A percentile compares a stretch with the other conserved stretches of the same genome.
phyloP scores from a whole-genome alignment of 345 rosid genomes.

The Microthlaspi erraticum region DNA sequence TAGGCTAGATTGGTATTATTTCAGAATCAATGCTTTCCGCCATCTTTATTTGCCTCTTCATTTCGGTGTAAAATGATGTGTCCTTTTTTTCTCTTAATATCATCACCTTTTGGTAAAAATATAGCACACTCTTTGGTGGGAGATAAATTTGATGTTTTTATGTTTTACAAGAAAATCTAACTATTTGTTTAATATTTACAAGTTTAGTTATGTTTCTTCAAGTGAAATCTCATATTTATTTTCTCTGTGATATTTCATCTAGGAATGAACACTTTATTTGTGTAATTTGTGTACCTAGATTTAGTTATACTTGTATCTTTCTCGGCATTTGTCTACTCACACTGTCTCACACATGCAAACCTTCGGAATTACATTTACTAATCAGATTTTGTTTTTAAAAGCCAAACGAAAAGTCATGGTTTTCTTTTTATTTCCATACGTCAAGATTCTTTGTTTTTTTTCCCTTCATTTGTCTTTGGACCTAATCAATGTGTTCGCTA shows the following conservation, averaged over 20 bases:
- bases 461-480: constrained; percentile 14
- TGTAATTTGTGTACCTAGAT: no score
- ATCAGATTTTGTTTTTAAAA: not conserved
- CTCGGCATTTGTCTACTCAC: not conserved
- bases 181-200: not conserved
- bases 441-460: not conserved
- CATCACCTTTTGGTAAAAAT: no score
- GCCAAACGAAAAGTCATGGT: not conserved
- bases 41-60: constrained; percentile 42
- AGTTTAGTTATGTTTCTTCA: not conserved
- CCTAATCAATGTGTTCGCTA: constrained; percentile 36
- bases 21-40: constrained; percentile 40
- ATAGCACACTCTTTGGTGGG: no score
- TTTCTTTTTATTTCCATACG: not conserved
- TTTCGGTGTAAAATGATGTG: constrained; percentile 38
- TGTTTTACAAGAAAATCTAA: no score
- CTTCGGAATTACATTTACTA: not conserved
- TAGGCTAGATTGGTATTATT: constrained; percentile 27
- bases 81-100: constrained; percentile 10
- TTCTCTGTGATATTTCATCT: no score
- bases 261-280: no score
- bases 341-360: not conserved
- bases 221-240: not conserved
- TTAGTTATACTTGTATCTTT: no score
- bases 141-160: no score